Base-by-base conservation (phyloP, 1,284 basidiomycete genomes). In the Leccinum solheimii region DNA sequence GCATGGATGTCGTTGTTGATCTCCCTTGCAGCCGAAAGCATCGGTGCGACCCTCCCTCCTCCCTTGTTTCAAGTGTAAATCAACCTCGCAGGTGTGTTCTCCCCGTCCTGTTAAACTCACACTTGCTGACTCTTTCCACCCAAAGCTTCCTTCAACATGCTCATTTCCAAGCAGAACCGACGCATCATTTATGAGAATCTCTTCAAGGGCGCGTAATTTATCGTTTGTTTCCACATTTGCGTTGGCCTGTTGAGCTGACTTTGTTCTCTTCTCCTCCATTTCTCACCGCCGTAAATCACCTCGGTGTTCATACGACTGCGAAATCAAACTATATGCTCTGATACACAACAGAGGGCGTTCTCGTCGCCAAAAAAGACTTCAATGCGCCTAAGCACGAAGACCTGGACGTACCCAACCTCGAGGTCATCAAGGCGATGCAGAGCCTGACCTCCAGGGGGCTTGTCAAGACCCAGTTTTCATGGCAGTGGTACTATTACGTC, bases 361-460 rank as follows among this genome's bases (percentile, higher is more conserved):
- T 98, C 76, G 97, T 99, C 77, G 97, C 97, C 75, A 96, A 97
- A 85, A 99, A 99, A 85, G 95, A 99, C 82, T 98, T 86, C 85
- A 97, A 98, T 78, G 92, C 94, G 64, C 92, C 94, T 61, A 94
- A 97, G 81, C 97, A 99, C 78, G 94, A 97, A 75, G 96, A 98
- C 76, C 88, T 99, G 69, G 92, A 96, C 68, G 90, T 98, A 74
- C 92, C 93, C 70, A 99, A 99, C 83, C 90, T 99, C 68, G 85
- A 98, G 79, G 97, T 99, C 73, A 97, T 99, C 87, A 99, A 99
- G 88, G 95, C 95, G 66, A 90, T 97, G 83, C 97, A 99, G 81
- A 96, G 93, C 80, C 85, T 99, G 72, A 98, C 94, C 76, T 98
- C 95, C 64, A 91, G 87, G 80, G 95, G 95, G 67, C 91, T 85